Conservation (phyloP, 306 rosid genomes). For the Chamaecrista fasciculata region DNA sequence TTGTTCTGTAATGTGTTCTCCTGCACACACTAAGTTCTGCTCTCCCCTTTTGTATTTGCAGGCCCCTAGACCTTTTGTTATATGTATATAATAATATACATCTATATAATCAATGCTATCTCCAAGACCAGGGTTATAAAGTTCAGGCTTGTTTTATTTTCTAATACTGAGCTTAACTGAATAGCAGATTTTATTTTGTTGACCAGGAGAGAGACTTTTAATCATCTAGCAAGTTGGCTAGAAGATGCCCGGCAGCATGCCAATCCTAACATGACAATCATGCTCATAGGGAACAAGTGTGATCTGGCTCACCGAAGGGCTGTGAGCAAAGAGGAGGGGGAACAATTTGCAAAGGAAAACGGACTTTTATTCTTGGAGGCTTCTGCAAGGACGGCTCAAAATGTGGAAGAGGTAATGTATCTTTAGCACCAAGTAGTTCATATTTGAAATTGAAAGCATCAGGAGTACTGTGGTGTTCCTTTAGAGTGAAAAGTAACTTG, state of each 20-base stretch:
- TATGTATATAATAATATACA: conserved; percentile 4
- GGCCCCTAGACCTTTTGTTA: conserved; percentile 2
- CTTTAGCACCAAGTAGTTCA: conserved; percentile 9
- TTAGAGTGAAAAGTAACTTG: conserved; percentile 13
- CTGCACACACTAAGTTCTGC: neutral
- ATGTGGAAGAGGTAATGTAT: conserved; percentile 83
- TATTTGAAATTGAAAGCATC: neutral
- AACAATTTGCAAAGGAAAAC: conserved; percentile 92
- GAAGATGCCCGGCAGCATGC: conserved; percentile 99
- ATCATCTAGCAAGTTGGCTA: conserved; percentile 84
- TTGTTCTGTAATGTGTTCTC: neutral
- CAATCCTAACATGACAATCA: conserved; percentile 92
- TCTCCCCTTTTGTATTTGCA: neutral
- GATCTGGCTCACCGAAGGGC: conserved; percentile 94
- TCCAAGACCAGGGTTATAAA: neutral
- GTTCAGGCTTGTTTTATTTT: conserved; percentile 3
- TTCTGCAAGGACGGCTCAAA: conserved; percentile 94
- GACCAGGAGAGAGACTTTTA: conserved; percentile 85
- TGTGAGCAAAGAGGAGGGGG: conserved; percentile 96
- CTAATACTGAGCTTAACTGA: conserved; percentile 9
- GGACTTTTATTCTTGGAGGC: conserved; percentile 95
- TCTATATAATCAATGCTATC: neutral
- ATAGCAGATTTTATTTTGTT: conserved; percentile 19
- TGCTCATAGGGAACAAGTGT: conserved; percentile 85
- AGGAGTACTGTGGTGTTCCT: neutral